A percentile compares a stretch with the other conserved stretches of the same genome.
phyloP scores from a whole-genome alignment of 2,329 filamentous ascomycete genomes.

The Epichloe sp. region DNA sequence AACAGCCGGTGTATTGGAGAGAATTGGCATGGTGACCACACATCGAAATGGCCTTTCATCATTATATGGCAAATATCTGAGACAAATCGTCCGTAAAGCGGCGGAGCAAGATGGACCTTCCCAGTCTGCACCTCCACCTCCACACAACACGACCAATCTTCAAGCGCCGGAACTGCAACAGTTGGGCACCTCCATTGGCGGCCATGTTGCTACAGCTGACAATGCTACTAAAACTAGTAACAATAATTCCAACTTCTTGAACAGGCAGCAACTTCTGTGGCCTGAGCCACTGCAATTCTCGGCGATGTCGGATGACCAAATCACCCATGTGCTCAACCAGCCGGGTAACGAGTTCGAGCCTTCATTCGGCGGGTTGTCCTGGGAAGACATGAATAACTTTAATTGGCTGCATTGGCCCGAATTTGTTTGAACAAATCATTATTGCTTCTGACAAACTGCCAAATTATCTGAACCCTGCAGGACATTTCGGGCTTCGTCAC shows the following conservation, averaged over 20 bases:
- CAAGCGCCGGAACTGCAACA: slow-evolving; percentile 6
- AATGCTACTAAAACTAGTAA: slow-evolving; percentile 6
- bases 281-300: slow-evolving; percentile 47
- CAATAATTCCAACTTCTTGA: slow-evolving; percentile 12
- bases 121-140: slow-evolving; percentile 2
- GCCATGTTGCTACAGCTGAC: background rate
- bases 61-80: slow-evolving; percentile 33
- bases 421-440: slow-evolving; percentile 12
- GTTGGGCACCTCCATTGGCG: slow-evolving; percentile 9
- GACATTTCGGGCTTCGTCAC: background rate
- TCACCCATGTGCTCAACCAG: slow-evolving; percentile 51
- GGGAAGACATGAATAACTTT: slow-evolving; percentile 45
- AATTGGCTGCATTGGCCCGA: slow-evolving; percentile 43
- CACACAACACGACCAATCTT: background rate
- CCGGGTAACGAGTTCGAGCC: slow-evolving; percentile 46
- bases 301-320: slow-evolving; percentile 57
- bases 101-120: background rate
- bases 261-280: slow-evolving; percentile 23
- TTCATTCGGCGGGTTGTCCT: slow-evolving; percentile 39
- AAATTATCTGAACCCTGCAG: background rate
- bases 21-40: slow-evolving; percentile 50
- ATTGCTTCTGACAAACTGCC: background rate
- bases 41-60: slow-evolving; percentile 55
- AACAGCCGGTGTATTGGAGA: slow-evolving; percentile 53
- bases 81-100: slow-evolving; percentile 29